Base-by-base conservation (phyloP, 805 yeast species). In the Metschnikowia sp. region DNA sequence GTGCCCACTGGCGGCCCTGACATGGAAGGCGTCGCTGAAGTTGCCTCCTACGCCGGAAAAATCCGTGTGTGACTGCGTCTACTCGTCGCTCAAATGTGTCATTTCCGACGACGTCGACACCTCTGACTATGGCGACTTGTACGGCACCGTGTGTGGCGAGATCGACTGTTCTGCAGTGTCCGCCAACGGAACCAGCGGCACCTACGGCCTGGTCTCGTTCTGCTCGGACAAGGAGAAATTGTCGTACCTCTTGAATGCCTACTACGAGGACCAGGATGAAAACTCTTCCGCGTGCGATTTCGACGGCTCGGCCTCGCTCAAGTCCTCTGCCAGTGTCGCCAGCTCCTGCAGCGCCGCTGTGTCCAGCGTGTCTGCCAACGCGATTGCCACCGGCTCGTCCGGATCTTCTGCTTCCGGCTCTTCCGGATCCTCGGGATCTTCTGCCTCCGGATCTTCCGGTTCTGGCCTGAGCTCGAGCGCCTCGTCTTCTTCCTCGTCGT, bases 11-110 rank as follows among this genome's bases (percentile, higher is more conserved):
- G 51, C 67, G 29, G 66, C 70, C 47, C 33, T 65, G 9, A 58
- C 78, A 65, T 86, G 94, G 94, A 67, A 68, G 48, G 94, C 90
- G 47, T 64, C 82, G 31, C 74, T 84, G n/a, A 66, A 60, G 31
- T 74, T 86, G 62, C 95, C 95, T 60, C 95, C 94, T 66, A 83
- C 89, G 44, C 95, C 95, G 54, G 77, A 85, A 59, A 63, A 75
- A 42, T 75, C 64, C 39, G 72, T 78, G 47, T 86, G 94, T 75
- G 70, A 76, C 50, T 86, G 95, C 74, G 72, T 84, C 72, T 60
- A 75, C 32, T 57, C 59, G 28, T 68, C 89, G 10, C 70, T 77
- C 55, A 44, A 65, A 19, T 86, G 95, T 79, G 85, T 83, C 52
- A 78, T 86, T 47, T 54, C 70, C 32, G 79, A 72, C 51, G 72